A percentile compares a stretch with the other conserved stretches of the same genome.
Conservation (phyloP, 352 stramenopile genomes). For the Aphanomyces astaci region DNA sequence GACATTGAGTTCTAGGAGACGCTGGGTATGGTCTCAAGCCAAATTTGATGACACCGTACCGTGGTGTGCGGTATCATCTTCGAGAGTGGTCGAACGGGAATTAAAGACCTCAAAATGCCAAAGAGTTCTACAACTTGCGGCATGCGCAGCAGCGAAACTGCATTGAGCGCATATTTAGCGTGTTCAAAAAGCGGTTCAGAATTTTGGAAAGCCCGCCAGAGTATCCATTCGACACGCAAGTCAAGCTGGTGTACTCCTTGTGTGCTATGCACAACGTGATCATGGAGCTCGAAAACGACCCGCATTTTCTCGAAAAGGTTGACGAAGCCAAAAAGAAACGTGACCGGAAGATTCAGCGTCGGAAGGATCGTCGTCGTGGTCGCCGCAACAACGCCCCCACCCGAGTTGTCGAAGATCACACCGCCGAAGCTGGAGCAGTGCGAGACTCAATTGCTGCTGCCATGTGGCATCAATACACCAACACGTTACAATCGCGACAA, state of each 20-base stretch:
- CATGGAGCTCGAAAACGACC: not conserved
- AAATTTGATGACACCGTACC: no score
- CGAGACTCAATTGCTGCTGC: not conserved
- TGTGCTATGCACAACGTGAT: not conserved
- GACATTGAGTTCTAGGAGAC: no score
- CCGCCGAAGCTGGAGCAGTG: not conserved
- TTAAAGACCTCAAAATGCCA: slow-evolving; percentile 23
- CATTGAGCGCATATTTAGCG: slow-evolving; percentile 24
- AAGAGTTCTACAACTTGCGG: slow-evolving; percentile 25
- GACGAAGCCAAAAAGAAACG: slow-evolving; percentile 2
- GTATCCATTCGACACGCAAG: not conserved
- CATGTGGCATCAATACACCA: not conserved
- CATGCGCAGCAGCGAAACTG: slow-evolving; percentile 25
- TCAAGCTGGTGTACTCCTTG: not conserved
- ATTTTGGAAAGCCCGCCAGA: not conserved
- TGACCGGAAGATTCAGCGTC: not conserved
- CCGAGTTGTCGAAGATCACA: not conserved
- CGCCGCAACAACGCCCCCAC: not conserved
- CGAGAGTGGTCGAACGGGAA: slow-evolving; percentile 20
- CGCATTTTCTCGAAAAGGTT: not conserved
- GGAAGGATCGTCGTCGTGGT: not conserved
- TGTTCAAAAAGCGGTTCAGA: slow-evolving; percentile 23
- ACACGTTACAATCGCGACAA: not conserved
- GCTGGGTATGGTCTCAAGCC: no score
- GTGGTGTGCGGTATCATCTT: slow-evolving; percentile 25